phyloP scores from a whole-genome alignment of 2,329 filamentous ascomycete species.

The Fusarium floridanum region DNA sequence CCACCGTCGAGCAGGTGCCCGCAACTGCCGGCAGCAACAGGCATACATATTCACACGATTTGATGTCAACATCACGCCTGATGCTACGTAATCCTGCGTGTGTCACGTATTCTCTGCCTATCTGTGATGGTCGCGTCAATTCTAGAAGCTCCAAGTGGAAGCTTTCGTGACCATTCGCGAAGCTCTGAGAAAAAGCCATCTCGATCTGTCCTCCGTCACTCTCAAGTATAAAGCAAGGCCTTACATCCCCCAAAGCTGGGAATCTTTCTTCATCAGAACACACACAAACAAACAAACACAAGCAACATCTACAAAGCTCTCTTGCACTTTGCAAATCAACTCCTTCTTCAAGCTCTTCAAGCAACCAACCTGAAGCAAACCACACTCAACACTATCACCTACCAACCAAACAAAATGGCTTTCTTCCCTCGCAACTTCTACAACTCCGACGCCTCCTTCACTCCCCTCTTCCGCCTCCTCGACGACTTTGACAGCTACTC shows the following conservation, averaged over 20 bases:
- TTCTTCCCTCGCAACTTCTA: constrained; percentile 69
- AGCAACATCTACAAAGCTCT: constrained; percentile 22
- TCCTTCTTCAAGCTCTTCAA: constrained; percentile 43
- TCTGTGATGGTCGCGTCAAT: constrained; percentile 30
- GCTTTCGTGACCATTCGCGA: constrained; percentile 35
- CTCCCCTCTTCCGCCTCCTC: constrained; percentile 73
- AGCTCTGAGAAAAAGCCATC: constrained; percentile 31
- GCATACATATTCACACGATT: constrained; percentile 25
- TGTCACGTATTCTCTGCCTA: constrained; percentile 22
- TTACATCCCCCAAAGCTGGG: constrained; percentile 22
- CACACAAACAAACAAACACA: constrained; percentile 43
- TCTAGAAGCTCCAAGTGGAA: constrained; percentile 42
- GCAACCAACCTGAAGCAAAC: constrained; percentile 43
- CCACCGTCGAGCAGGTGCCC: constrained; percentile 34
- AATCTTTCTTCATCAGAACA: constrained; percentile 46
- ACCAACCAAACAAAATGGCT: constrained; percentile 64
- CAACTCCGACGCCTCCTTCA: constrained; percentile 65
- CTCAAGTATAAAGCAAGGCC: constrained; percentile 50
- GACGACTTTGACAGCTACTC: constrained; percentile 73
- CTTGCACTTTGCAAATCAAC: constrained; percentile 43
- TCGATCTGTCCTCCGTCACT: constrained; percentile 12
- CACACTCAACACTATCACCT: constrained; percentile 38
- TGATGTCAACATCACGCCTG: constrained; percentile 21
- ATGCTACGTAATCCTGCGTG: constrained; percentile 14
- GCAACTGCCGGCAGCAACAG: constrained; percentile 23